A percentile compares a stretch with the other conserved stretches of the same genome.
Evolutionary conservation across 139 green algal genomes (phyloP).

Genomic region (Edaphochlamys debaryana): DNA sequence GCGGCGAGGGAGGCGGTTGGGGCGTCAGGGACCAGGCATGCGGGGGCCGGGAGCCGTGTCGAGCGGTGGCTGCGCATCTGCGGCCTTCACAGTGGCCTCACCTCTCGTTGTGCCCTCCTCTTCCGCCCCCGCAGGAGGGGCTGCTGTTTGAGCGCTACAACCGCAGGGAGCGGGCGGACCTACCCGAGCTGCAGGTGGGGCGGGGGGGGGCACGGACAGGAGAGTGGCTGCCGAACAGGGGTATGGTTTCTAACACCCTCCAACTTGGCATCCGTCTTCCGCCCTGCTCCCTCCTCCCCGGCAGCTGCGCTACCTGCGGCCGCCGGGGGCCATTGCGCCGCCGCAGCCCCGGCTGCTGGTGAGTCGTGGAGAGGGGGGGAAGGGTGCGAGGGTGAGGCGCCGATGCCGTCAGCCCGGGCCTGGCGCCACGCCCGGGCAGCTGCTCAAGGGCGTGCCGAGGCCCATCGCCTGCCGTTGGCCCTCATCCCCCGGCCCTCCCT

Average conservation of each 20-base stretch:
- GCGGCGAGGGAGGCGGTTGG: too few species aligned
- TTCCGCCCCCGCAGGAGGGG: constrained; percentile 15
- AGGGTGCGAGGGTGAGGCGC: neutral
- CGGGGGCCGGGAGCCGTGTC: too few species aligned
- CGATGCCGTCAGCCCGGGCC: neutral
- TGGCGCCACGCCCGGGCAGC: too few species aligned
- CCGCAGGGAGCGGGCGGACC: neutral
- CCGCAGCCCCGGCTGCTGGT: constrained; percentile 13
- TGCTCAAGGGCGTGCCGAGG: too few species aligned
- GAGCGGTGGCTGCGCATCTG: too few species aligned
- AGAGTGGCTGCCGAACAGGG: neutral
- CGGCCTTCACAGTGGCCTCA: too few species aligned
- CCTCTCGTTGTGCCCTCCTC: too few species aligned
- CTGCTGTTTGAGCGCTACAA: constrained; percentile 33
- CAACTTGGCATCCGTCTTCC: neutral
- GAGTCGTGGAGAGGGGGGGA: neutral
- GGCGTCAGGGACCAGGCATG: too few species aligned
- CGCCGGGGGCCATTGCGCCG: neutral
- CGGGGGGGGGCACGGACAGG: neutral
- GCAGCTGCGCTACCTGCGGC: constrained; percentile 27
- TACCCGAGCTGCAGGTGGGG: constrained; percentile 35
- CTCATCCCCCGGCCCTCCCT: neutral
- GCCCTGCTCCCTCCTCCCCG: too few species aligned
- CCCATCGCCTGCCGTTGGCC: too few species aligned
- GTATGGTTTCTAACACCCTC: neutral